phyloP scores from a whole-genome alignment of 2,329 filamentous ascomycete species.

The Fusarium burgessii region DNA sequence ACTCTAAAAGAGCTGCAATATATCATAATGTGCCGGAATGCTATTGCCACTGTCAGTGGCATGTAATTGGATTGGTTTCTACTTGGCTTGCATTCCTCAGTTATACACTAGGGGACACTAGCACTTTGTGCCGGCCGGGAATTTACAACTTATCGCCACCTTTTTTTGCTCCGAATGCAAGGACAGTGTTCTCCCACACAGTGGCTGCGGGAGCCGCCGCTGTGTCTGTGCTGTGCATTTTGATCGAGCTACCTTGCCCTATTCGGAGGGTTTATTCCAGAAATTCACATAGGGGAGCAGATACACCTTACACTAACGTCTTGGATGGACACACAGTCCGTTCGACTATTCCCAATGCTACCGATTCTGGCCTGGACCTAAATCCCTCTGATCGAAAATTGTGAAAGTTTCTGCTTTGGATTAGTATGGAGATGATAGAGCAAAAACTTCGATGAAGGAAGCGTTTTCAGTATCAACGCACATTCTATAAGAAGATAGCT shows the following conservation, averaged over 20 bases:
- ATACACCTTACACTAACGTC: background rate
- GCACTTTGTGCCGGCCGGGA: background rate
- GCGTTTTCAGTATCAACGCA: background rate
- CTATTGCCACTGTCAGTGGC: background rate
- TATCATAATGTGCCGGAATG: background rate
- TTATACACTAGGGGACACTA: background rate
- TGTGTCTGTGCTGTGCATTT: background rate
- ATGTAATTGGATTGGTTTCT: slow-evolving; percentile 19
- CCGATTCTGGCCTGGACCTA: background rate
- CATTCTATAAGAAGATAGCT: slow-evolving; percentile 18
- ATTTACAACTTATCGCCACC: background rate
- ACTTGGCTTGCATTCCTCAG: slow-evolving; percentile 1
- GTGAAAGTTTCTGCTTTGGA: background rate
- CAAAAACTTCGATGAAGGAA: background rate
- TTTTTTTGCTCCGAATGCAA: background rate
- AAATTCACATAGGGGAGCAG: background rate
- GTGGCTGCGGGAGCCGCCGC: slow-evolving; percentile 16
- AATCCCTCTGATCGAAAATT: background rate
- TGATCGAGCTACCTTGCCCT: background rate
- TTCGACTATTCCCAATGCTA: background rate
- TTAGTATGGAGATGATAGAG: background rate
- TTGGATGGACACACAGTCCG: background rate
- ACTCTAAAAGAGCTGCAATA: background rate
- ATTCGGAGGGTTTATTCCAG: background rate
- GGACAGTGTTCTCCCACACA: background rate